phyloP scores from a whole-genome alignment of 1,284 basidiomycete genomes.

The Ganoderma boninense region DNA sequence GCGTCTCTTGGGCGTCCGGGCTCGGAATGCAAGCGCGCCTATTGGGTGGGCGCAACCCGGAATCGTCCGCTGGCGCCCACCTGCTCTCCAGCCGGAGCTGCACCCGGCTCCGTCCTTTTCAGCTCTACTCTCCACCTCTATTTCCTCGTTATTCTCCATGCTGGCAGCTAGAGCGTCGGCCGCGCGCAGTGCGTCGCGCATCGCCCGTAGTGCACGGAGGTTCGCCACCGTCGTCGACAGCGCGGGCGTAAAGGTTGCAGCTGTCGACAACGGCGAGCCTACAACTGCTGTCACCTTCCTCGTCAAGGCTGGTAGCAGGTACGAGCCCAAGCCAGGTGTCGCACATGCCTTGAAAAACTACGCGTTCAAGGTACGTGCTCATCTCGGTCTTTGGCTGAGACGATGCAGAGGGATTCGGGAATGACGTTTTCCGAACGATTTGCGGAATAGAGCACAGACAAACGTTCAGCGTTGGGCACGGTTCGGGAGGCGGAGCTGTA shows the following conservation, averaged over 20 bases:
- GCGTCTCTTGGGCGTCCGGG: neutral
- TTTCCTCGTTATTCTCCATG: constrained; percentile 43
- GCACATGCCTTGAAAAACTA: constrained; percentile 96
- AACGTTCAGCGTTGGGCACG: constrained; percentile 90
- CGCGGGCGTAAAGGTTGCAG: constrained; percentile 86
- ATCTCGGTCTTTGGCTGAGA: neutral
- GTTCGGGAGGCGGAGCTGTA: constrained; percentile 94
- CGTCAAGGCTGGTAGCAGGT: constrained; percentile 91
- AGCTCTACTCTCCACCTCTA: constrained; percentile 10
- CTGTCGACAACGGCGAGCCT: constrained; percentile 81
- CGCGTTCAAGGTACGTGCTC: constrained; percentile 85
- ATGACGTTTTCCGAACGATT: constrained; percentile 3
- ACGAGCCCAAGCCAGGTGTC: constrained; percentile 86
- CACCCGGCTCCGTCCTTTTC: constrained; percentile 23
- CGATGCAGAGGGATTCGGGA: constrained; percentile 9
- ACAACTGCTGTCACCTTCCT: constrained; percentile 89
- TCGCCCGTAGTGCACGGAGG: constrained; percentile 56
- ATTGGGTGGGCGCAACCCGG: constrained; percentile 31
- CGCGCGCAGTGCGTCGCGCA: constrained; percentile 60
- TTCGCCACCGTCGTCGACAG: constrained; percentile 85
- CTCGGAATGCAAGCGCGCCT: constrained; percentile 22
- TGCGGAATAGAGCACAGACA: constrained; percentile 72
- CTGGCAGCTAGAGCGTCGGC: constrained; percentile 68
- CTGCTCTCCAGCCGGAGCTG: constrained; percentile 1
- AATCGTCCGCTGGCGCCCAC: constrained; percentile 17